These are phyloP conservation scores for Thinopyrum obtusiflorum DNA, from an alignment of 202 grass and related monocot genomes.

Conservation along the genomic window DNA sequence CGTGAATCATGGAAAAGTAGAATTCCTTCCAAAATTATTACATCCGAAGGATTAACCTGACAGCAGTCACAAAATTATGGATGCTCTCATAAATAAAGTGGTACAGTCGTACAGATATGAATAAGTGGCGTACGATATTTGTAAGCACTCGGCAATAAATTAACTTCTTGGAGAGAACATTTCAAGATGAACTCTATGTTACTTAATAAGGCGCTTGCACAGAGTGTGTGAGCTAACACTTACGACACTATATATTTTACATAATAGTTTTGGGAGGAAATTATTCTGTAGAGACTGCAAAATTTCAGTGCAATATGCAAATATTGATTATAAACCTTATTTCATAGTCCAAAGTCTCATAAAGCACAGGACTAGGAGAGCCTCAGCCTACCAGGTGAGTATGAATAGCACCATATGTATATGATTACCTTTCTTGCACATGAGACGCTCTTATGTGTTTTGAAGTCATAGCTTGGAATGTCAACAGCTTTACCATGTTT, in stretches of 20 bases:
- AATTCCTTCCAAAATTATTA: constrained; percentile 98
- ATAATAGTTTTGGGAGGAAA: not conserved
- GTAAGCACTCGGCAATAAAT: constrained; percentile 14
- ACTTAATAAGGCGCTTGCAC: not conserved
- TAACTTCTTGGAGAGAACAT: not conserved
- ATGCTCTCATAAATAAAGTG: constrained; percentile 18
- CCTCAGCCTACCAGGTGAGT: constrained; percentile 1
- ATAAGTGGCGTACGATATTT: not conserved
- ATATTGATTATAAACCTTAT: not conserved
- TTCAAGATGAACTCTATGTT: not conserved
- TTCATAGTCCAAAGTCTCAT: not conserved
- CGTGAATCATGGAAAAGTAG: constrained; percentile 91
- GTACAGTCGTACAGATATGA: not conserved
- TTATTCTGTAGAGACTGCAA: not conserved
- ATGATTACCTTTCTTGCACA: constrained; percentile 65
- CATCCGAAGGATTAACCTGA: constrained; percentile 93
- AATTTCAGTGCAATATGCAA: not conserved
- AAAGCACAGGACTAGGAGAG: not conserved
- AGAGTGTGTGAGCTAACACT: not conserved
- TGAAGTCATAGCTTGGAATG: constrained; percentile 90
- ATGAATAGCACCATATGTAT: constrained; percentile 16
- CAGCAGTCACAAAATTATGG: constrained; percentile 8
- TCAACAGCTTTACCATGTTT: constrained; percentile 72
- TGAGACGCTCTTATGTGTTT: constrained; percentile 72
- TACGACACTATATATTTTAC: not conserved